Base-by-base conservation (phyloP, 1,139 yeast species). In the Sugiyamaella neomexicana region DNA sequence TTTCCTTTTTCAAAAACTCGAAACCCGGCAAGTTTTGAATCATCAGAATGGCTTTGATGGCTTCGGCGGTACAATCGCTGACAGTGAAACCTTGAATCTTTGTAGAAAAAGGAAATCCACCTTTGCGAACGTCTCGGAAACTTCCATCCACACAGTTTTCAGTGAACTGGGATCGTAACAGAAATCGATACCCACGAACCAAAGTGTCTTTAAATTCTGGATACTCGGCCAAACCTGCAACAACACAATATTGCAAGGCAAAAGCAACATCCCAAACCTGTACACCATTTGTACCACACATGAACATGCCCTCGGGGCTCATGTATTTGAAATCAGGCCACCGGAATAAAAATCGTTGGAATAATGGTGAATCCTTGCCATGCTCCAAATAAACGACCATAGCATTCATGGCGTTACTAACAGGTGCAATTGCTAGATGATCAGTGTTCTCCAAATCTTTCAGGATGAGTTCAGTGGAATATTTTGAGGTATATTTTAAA, bases 51-150 rank as follows among this genome's bases (percentile, higher is more conserved):
- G 99, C 97, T 68, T 93, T 93, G 59, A 91, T 75, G 0, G 98
- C 90, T 69, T 95, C 99, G 0, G 99, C 96, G 0, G 99, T 91
- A 71, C 99, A 93, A 69, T 95, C 99, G 64, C 95, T 84, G 1
- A 95, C 99, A 0, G 96, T 87, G 65, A 91, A 95, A 0, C 99
- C 99, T 71, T 95, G 99, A 13, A 87, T 85, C 65, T 90, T 89
- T 0, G 98, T 95, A 51, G 96, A 88, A 68, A 93, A 95, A 0
- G 98, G 97, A 95, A 97, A 95, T 0, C 89, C 96, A n/a, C 99
- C 99, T 50, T 77, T 78, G 54, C 99, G 77, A 57, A 78, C 80
- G 66, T 93, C 98, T 63, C 99, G 79, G 71, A 78, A 91, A 58
- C 91, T 83, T 3, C 95, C 96, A 1, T 77, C 79, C 2, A 72